These are phyloP conservation scores for Graphilbum fragrans DNA, from an alignment of 2,329 filamentous ascomycete genomes.

Conservation along the genomic window DNA sequence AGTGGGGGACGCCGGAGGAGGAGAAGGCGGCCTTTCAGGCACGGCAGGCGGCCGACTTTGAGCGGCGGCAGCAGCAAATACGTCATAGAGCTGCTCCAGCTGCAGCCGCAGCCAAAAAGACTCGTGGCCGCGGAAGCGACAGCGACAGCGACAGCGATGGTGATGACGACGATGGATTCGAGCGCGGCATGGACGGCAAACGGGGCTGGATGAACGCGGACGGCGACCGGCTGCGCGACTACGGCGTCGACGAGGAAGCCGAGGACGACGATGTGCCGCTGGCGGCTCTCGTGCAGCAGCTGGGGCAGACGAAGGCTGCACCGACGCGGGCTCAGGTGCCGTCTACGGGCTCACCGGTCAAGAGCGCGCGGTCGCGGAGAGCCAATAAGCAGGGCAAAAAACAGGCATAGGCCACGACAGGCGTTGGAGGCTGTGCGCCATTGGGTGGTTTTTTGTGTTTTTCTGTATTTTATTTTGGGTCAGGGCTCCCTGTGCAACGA, in stretches of 20 bases:
- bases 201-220: slow-evolving; percentile 63
- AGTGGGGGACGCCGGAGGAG: slow-evolving; percentile 27
- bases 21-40: slow-evolving; percentile 34
- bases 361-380: no score
- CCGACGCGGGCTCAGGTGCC: no score
- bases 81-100: slow-evolving; percentile 1
- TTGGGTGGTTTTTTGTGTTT: no score
- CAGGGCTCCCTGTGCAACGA: no score
- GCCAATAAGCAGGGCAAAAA: neutral
- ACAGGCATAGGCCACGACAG: no score
- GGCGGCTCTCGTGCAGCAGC: slow-evolving; percentile 49
- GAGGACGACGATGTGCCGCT: slow-evolving; percentile 57
- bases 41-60: slow-evolving; percentile 35
- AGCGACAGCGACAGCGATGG: slow-evolving; percentile 14
- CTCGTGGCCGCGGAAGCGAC: slow-evolving; percentile 49
- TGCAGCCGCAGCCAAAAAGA: slow-evolving; percentile 18
- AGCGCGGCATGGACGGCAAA: slow-evolving; percentile 30
- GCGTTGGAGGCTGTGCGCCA: no score
- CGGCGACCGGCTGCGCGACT: slow-evolving; percentile 62
- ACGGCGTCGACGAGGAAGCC: slow-evolving; percentile 66
- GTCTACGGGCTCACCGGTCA: no score
- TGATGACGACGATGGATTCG: slow-evolving; percentile 12
- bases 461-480: no score
- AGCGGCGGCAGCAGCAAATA: slow-evolving; percentile 18
- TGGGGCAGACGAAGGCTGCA: slow-evolving; percentile 8